Percentiles rank a stretch among this genome's conserved stretches.
phyloP scores from a whole-genome alignment of 1,284 basidiomycete genomes.

The Trametes pubescens region DNA sequence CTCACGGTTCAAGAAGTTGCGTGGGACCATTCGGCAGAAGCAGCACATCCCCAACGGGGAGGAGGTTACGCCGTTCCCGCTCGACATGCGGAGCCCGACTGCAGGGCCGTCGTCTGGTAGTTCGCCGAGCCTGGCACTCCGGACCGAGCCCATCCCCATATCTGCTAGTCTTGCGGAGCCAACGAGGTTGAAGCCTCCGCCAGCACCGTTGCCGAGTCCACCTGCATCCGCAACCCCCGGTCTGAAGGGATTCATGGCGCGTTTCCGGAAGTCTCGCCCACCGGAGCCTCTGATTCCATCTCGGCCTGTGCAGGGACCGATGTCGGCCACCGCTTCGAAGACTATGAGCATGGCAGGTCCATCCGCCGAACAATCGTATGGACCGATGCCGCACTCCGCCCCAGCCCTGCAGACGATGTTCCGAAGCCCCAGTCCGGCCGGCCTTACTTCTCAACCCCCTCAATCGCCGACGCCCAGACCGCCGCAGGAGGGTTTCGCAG shows the following conservation, averaged over 20 bases:
- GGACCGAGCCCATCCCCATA: conserved; percentile 41
- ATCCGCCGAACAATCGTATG: conserved; percentile 20
- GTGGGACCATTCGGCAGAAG: conserved; percentile 74
- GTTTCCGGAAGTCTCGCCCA: conserved; percentile 71
- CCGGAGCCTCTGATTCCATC: conserved; percentile 41
- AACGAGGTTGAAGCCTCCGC: conserved; percentile 57
- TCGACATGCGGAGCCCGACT: conserved; percentile 45
- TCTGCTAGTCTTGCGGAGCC: conserved; percentile 58
- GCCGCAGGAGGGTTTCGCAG: conserved; percentile 21
- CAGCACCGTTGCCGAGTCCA: conserved; percentile 53
- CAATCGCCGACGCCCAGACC: conserved; percentile 34
- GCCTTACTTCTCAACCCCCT: conserved; percentile 31
- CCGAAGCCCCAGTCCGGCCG: conserved; percentile 28
- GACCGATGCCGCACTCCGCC: conserved; percentile 37
- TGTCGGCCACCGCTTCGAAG: conserved; percentile 24
- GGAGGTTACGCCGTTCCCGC: conserved; percentile 56
- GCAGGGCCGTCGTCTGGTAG: conserved; percentile 37
- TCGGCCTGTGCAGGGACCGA: conserved; percentile 26
- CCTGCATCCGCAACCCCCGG: conserved; percentile 77
- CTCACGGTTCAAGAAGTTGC: conserved; percentile 72
- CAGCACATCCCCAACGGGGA: conserved; percentile 56
- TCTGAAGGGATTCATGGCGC: conserved; percentile 80
- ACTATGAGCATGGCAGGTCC: conserved; percentile 20
- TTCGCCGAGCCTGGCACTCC: conserved; percentile 32
- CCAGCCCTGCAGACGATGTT: conserved; percentile 35